Evolutionary conservation across 108 stramenopile species (phyloP).

Genomic region (Craspedostauros australis): DNA sequence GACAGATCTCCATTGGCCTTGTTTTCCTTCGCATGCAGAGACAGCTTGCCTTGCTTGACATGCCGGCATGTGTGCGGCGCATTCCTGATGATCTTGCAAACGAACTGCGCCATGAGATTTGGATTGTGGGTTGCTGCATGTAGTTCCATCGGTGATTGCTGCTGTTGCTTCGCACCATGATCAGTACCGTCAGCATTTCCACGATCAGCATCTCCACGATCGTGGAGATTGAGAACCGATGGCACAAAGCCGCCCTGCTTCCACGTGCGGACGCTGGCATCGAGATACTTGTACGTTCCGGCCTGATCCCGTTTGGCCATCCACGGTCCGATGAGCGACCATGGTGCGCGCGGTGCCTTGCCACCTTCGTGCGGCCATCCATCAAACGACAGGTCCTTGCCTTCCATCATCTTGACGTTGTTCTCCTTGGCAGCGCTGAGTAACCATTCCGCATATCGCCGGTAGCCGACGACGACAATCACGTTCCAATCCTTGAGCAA

Average conservation of each 20-base stretch:
- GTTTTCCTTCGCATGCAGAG: not conserved
- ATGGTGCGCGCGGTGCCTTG: not conserved
- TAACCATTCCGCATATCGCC: slow-evolving; percentile 24
- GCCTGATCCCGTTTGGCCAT: not conserved
- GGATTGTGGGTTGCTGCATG: too few species aligned
- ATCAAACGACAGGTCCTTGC: not conserved
- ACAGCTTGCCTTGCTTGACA: too few species aligned
- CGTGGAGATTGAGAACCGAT: not conserved
- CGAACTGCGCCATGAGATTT: slow-evolving; percentile 1
- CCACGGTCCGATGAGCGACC: not conserved
- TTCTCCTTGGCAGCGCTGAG: slow-evolving; percentile 15
- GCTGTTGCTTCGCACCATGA: too few species aligned
- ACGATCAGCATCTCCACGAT: not conserved
- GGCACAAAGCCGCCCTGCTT: not conserved
- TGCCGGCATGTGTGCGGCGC: slow-evolving; percentile 7
- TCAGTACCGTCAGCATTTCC: too few species aligned
- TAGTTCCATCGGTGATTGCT: too few species aligned
- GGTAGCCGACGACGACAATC: slow-evolving; percentile 13
- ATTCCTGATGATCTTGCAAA: slow-evolving; percentile 10
- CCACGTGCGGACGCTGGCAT: slow-evolving; percentile 6
- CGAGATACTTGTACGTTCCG: slow-evolving; percentile 1
- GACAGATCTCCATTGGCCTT: not conserved
- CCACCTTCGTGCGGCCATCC: slow-evolving; percentile 3
- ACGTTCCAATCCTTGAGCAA: slow-evolving; percentile 10
- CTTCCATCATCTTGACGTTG: slow-evolving; percentile 8